A percentile compares a stretch with the other conserved stretches of the same genome.
Conservation (phyloP, 495 filamentous ascomycete species). For the Glutinoglossum americanum region DNA sequence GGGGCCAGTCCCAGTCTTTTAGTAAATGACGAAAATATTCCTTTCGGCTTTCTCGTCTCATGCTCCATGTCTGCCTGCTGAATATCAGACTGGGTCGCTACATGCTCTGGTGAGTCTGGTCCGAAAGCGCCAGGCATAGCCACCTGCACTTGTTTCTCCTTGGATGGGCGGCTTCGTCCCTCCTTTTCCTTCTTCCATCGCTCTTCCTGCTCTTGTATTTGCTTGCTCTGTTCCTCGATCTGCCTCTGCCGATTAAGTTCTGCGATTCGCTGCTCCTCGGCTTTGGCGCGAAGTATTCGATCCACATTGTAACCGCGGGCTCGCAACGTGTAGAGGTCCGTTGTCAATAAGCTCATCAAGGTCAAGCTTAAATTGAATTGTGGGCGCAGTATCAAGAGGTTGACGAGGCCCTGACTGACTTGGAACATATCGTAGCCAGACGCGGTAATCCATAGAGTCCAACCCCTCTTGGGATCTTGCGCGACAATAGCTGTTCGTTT, state of each 20-base stretch:
- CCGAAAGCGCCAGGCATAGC: conserved; percentile 14
- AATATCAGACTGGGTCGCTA: neutral
- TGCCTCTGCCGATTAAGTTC: conserved; percentile 61
- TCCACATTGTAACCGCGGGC: conserved; percentile 86
- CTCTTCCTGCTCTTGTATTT: conserved; percentile 39
- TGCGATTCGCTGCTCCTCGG: conserved; percentile 62
- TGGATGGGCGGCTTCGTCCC: conserved; percentile 7
- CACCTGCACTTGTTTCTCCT: conserved; percentile 14
- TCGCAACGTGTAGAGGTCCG: conserved; percentile 54
- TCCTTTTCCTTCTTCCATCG: conserved; percentile 19
- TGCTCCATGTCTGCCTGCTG: conserved; percentile 8
- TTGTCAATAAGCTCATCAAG: conserved; percentile 68
- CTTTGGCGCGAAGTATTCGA: conserved; percentile 67
- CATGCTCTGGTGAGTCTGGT: conserved; percentile 5
- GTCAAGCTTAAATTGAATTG: conserved; percentile 68
- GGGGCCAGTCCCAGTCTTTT: conserved; percentile 1
- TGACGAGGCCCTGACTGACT: conserved; percentile 64
- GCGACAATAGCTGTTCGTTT: conserved; percentile 47
- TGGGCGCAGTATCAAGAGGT: conserved; percentile 58
- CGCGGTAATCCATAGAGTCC: conserved; percentile 36
- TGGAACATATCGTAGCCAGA: conserved; percentile 59
- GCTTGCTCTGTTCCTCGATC: conserved; percentile 48
- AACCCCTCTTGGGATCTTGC: conserved; percentile 22
- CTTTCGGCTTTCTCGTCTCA: conserved; percentile 3
- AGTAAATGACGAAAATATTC: conserved; percentile 3